Base-by-base conservation (phyloP, 345 rosid species). In the Limnanthes douglasii region DNA sequence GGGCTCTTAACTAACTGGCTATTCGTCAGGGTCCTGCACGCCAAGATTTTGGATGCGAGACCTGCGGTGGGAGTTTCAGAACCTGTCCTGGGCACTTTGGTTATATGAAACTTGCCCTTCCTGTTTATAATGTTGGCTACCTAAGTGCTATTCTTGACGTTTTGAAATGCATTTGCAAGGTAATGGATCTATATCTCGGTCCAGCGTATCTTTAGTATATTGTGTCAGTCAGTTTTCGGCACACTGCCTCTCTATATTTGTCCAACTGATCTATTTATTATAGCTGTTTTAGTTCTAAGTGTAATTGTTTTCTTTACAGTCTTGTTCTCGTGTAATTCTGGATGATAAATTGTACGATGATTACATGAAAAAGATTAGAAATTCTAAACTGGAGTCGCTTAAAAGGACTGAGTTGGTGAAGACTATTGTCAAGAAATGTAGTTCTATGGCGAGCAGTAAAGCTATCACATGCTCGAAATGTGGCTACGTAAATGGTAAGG, bases 21-120 rank as follows among this genome's bases (percentile, higher is more conserved):
- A n/a, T n/a, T n/a, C n/a, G n/a, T 41, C 54, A 77, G 98, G 98
- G 98, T 45, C 79, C 98, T 60, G 72, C 95, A 8, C 77, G 71
- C 53, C 84, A 84, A 66, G 47, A 15, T 35, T 43, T 68, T 34
- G 39, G 16, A 1, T 90, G 98, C 41, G 18, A 51, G 31, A 84
- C 94, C 19, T 84, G 96, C 31, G 43, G 51, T 34, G 98, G 77
- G 13, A 46, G 32, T 46, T 84, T 64, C 37, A 36, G 38, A 5
- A 72, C 65, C 3, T 90, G 96, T 51, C 95, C 98, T 2, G 98
- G 98, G 24, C 98, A 90, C 57, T 90, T 38, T 50, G 98, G 96
- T 37, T 90, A 72, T 67, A 38, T 77, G 64, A 54, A 43, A 57
- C 94, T 84, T 53, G 76, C 62, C 21, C 77, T 80, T 20, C 98